Conservation (phyloP, 768 basidiomycete species). For the Leccinum sublutescens region DNA sequence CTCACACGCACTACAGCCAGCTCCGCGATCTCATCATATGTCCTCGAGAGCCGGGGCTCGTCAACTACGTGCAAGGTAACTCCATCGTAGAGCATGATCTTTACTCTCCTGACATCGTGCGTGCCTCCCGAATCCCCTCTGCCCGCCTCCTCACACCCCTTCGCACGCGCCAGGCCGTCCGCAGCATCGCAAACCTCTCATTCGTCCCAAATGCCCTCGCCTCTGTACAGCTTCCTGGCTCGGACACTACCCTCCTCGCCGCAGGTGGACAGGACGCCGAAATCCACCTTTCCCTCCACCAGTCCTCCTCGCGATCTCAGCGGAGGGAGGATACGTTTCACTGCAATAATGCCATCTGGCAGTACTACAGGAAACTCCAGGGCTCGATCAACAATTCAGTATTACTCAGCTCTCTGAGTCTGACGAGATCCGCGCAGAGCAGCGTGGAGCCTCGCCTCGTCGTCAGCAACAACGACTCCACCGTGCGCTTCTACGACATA, state of each 20-base stretch:
- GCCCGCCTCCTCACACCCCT: conserved; percentile 12
- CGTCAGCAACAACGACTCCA: conserved; percentile 84
- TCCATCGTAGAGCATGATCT: conserved; percentile 65
- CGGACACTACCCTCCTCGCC: conserved; percentile 61
- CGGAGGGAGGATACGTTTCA: conserved; percentile 12
- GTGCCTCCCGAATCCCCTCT: conserved; percentile 24
- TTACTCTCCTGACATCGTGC: conserved; percentile 43
- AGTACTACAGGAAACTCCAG: conserved; percentile 48
- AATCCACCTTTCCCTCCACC: conserved; percentile 59
- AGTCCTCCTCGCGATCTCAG: conserved; percentile 24
- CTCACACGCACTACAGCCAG: conserved; percentile 46
- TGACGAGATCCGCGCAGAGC: conserved; percentile 59
- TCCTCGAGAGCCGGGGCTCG: conserved; percentile 60
- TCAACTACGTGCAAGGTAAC: conserved; percentile 56
- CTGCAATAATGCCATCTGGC: conserved; percentile 42
- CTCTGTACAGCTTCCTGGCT: conserved; percentile 49
- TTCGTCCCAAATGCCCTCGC: conserved; percentile 67
- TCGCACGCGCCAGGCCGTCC: conserved; percentile 38
- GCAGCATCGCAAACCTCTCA: conserved; percentile 49
- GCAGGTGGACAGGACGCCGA: conserved; percentile 75
- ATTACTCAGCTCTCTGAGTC: conserved; percentile 57
- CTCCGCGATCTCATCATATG: conserved; percentile 77
- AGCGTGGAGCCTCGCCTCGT: conserved; percentile 73
- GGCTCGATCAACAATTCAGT: conserved; percentile 87
- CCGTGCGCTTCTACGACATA: conserved; percentile 79